phyloP scores from a whole-genome alignment of 2,329 filamentous ascomycete species.

The Aspergillus versicolor region DNA sequence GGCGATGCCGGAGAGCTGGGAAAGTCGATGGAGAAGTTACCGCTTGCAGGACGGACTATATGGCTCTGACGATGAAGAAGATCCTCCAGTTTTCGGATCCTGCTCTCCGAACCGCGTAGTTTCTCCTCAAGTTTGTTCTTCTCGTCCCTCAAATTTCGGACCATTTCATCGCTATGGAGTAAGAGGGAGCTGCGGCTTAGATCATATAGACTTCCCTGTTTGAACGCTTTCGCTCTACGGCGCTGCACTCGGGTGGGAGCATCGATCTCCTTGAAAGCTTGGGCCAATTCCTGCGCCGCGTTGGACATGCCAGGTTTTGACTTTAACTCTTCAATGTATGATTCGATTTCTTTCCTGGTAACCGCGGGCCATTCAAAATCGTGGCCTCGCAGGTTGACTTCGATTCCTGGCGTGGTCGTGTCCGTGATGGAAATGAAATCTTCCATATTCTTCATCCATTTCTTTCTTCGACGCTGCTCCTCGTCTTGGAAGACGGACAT shows the following conservation, averaged over 20 bases:
- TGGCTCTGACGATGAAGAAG: constrained; percentile 79
- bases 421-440: constrained; percentile 68
- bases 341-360: constrained; percentile 71
- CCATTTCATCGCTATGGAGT: constrained; percentile 80
- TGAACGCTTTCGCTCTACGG: constrained; percentile 88
- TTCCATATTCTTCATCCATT: constrained; percentile 85
- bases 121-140: constrained; percentile 73
- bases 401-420: constrained; percentile 70
- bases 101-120: constrained; percentile 79
- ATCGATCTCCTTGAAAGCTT: constrained; percentile 75
- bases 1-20: not conserved
- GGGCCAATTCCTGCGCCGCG: constrained; percentile 69
- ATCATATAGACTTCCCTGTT: constrained; percentile 93
- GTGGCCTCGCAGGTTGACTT: constrained; percentile 79
- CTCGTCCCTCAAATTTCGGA: constrained; percentile 75
- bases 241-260: constrained; percentile 82
- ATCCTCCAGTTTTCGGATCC: constrained; percentile 87
- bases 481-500: constrained; percentile 91
- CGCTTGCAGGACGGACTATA: constrained; percentile 53
- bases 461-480: constrained; percentile 81
- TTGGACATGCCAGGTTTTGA: constrained; percentile 64
- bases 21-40: constrained; percentile 40
- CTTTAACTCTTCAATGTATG: constrained; percentile 68
- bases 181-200: constrained; percentile 84
- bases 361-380: constrained; percentile 79